phyloP scores from a whole-genome alignment of 768 basidiomycete species.

The Lanmaoa rubissima region DNA sequence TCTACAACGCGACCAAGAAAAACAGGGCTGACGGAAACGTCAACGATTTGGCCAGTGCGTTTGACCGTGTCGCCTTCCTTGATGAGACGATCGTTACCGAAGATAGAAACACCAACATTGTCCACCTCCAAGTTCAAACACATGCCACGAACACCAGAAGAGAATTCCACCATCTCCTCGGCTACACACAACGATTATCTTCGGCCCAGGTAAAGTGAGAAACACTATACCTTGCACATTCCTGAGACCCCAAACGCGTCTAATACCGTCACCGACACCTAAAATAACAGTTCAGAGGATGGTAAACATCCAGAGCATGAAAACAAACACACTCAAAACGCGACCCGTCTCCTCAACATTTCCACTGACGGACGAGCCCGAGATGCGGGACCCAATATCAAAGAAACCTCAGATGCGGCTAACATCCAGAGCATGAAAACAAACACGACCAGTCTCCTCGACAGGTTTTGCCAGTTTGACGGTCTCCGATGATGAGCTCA shows the following conservation, averaged over 20 bases:
- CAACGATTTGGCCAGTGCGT: constrained; percentile 99
- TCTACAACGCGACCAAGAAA: constrained; percentile 99
- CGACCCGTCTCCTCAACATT: constrained; percentile 99
- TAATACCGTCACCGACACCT: constrained; percentile 99
- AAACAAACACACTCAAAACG: constrained; percentile 78
- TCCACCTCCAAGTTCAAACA: constrained; percentile 99
- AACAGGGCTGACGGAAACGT: constrained; percentile 96
- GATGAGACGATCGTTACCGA: constrained; percentile 97
- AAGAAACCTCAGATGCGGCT: constrained; percentile 99
- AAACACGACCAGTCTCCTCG: no score
- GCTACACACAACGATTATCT: constrained; percentile 43
- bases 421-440: no score
- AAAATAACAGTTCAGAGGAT: constrained; percentile 10
- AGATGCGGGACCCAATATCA: constrained; percentile 97
- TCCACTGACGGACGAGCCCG: constrained; percentile 84
- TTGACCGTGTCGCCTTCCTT: constrained; percentile 99
- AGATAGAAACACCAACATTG: constrained; percentile 99
- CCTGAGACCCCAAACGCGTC: constrained; percentile 97
- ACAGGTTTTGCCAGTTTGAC: no score
- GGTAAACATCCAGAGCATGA: background rate
- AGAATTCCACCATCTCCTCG: constrained; percentile 99
- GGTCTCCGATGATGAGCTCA: no score
- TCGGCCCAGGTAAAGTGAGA: background rate
- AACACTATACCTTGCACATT: constrained; percentile 86
- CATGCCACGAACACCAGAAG: constrained; percentile 99